phyloP scores from a whole-genome alignment of 2,329 filamentous ascomycete species.

The Shiraia bambusicola region DNA sequence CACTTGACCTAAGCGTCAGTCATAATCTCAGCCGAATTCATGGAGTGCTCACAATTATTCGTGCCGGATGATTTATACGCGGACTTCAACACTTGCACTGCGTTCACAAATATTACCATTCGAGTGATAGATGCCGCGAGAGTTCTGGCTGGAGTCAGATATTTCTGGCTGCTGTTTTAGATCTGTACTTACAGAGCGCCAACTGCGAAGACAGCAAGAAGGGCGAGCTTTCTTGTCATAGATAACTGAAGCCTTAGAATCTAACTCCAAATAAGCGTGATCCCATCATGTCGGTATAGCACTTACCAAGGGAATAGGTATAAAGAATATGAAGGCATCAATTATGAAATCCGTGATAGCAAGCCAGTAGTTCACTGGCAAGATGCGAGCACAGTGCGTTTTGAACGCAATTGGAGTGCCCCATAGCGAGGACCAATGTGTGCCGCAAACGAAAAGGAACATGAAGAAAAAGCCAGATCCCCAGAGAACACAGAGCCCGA shows the following conservation, averaged over 20 bases:
- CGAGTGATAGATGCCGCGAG: constrained; percentile 2
- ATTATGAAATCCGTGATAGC: constrained; percentile 4
- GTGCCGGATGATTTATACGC: too few relatives aligned
- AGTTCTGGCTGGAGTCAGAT: too few relatives aligned
- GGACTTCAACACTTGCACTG: too few relatives aligned
- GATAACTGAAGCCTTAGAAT: too few relatives aligned
- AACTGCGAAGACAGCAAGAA: too few relatives aligned
- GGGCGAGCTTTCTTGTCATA: too few relatives aligned
- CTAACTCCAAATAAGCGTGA: too few relatives aligned
- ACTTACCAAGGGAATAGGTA: constrained; percentile 9
- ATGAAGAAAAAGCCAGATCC: constrained; percentile 6
- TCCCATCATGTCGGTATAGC: too few relatives aligned
- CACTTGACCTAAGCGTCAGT: constrained; percentile 1
- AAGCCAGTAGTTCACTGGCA: constrained; percentile 1
- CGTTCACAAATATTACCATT: constrained; percentile 4
- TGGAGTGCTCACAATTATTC: not conserved
- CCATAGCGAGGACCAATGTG: constrained; percentile 5
- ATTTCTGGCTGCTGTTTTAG: too few relatives aligned
- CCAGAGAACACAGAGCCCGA: constrained; percentile 4
- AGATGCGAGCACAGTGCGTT: constrained; percentile 1
- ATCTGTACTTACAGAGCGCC: too few relatives aligned
- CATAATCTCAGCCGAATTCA: not conserved
- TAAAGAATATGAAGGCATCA: constrained; percentile 5
- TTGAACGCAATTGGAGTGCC: not conserved
- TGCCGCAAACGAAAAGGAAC: constrained; percentile 6